A percentile compares a stretch with the other conserved stretches of the same genome.
Conservation (phyloP, 23 red algal species). For the Gracilaria caudata region DNA sequence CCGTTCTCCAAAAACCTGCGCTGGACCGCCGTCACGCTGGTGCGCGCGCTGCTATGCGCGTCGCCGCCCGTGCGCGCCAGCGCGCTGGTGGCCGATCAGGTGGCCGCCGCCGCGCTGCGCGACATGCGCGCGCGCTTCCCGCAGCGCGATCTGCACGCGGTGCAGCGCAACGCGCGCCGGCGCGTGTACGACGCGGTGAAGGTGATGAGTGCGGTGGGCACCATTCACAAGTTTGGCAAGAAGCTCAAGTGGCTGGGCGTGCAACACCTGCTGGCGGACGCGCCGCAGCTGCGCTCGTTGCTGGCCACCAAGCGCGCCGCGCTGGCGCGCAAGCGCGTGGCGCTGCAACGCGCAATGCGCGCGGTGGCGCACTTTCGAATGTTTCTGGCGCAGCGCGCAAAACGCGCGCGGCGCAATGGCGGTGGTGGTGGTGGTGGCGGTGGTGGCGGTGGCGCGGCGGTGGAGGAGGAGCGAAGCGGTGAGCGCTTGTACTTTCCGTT, state of each 20-base stretch:
- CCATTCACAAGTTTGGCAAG: constrained; percentile 73
- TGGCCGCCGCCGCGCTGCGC: constrained; percentile 34
- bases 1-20: constrained; percentile 57
- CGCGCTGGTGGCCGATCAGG: constrained; percentile 23
- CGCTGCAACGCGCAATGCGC: not conserved
- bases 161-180: constrained; percentile 86
- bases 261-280: constrained; percentile 3
- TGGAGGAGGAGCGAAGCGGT: no score
- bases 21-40: constrained; percentile 49
- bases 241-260: constrained; percentile 75
- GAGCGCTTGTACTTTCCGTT: constrained; percentile 40
- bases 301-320: no score
- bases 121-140: constrained; percentile 26
- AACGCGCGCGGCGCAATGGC: not conserved
- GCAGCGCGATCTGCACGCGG: constrained; percentile 35
- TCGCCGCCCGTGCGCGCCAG: not conserved
- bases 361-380: not conserved
- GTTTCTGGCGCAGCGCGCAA: not conserved
- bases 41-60: not conserved
- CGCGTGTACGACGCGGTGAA: constrained; percentile 98
- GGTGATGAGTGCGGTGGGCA: constrained; percentile 85
- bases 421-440: not conserved
- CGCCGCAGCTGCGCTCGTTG: not conserved
- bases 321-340: not conserved
- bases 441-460: not conserved